Conservation (phyloP, 2,329 filamentous ascomycete genomes). For the Hymenoscyphus infarciens region DNA sequence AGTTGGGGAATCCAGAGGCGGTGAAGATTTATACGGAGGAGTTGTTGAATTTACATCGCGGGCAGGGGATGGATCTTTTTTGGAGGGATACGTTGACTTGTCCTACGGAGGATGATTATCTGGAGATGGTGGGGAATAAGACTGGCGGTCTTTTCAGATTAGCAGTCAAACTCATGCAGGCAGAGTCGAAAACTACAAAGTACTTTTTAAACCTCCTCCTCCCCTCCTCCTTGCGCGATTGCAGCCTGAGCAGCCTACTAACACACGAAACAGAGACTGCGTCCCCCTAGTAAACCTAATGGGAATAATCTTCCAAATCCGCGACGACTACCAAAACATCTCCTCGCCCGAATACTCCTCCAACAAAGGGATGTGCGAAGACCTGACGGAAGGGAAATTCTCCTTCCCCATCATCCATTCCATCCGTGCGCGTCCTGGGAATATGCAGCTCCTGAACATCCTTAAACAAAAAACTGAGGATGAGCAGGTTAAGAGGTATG, state of each 20-base stretch:
- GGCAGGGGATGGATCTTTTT: constrained; percentile 88
- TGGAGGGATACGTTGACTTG: constrained; percentile 84
- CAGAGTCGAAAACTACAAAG: constrained; percentile 53
- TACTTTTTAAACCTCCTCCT: constrained; percentile 30
- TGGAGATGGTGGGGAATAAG: constrained; percentile 93
- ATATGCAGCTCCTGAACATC: constrained; percentile 84
- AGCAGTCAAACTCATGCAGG: constrained; percentile 85
- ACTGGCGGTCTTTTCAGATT: constrained; percentile 83
- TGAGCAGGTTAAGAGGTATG: constrained; percentile 86
- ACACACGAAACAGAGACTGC: constrained; percentile 53
- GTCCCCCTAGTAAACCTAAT: constrained; percentile 81
- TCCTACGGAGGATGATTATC: constrained; percentile 81
- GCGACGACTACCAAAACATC: constrained; percentile 92
- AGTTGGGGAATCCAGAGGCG: constrained; percentile 63
- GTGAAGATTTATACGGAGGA: constrained; percentile 77
- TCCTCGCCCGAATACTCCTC: constrained; percentile 68
- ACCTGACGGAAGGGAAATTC: constrained; percentile 96
- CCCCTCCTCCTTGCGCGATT: not conserved
- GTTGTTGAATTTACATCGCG: constrained; percentile 77
- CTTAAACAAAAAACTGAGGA: constrained; percentile 85
- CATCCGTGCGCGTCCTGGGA: constrained; percentile 71
- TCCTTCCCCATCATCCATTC: constrained; percentile 93
- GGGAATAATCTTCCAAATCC: constrained; percentile 84
- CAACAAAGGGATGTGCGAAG: constrained; percentile 93
- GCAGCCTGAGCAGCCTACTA: constrained; percentile 1